Evolutionary conservation across 441 rosid species (phyloP), one percentile per base, ranked within the genome.

Genomic region (Pelargonium fulgidum): DNA sequence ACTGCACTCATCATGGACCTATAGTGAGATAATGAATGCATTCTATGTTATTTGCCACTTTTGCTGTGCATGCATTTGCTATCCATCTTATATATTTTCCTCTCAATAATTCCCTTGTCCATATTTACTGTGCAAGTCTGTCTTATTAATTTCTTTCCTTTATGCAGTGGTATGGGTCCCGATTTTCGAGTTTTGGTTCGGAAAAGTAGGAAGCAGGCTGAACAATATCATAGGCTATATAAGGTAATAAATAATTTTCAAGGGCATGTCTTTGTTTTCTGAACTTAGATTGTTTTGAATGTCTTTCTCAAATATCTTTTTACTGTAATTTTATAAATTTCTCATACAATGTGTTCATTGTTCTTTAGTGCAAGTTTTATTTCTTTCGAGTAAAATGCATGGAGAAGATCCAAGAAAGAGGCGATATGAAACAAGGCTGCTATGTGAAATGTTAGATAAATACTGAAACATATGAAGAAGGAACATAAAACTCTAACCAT

Each of bases 191-290:
- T 92, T 75, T 83, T 95, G 68, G 99, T 92, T 75, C 88, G 96
- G 72, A 95, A 95, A 83, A 95, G 99, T 74, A 85, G 98, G 90
- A 95, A 95, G 84, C 99, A 92, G 72, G 96, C 98, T 2, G 98
- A 90, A 75, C 98, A 95, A 70, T 95, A 95, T 72, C 91, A 86
- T 74, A 80, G 89, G n/a, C 77, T 95, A 73, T 95, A 95, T 79
- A 90, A 92, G 85, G 98, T 90, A 86, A 52, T 7, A n/a, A 9
- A 52, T 52, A 52, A n/a, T 52, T 52, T 14, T 14, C 59, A 52
- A 14, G 17, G 17, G n/a, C 17, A 1, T 52, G 20, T 4, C 20
- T 16, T 17, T 52, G 4, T 36, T 52, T 52, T 19, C 8, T 52
- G 59, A 52, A 14, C 17, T 52, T 52, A 16, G 59, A 52, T 52